phyloP scores from a whole-genome alignment of 169 alveolate species.

The Plasmodium malariae region DNA sequence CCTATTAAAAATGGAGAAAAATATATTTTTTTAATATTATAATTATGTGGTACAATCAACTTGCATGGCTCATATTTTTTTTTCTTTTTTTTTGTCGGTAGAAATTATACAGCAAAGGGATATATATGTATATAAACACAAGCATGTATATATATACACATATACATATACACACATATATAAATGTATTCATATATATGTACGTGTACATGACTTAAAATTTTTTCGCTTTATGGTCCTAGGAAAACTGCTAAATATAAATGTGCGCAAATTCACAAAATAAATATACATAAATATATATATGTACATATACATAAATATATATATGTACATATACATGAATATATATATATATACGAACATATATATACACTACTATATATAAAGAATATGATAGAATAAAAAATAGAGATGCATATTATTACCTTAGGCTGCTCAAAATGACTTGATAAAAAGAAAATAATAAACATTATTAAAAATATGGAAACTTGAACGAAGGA shows the following conservation, averaged over 20 bases:
- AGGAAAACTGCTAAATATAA: too few species aligned
- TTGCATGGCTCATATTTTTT: not conserved
- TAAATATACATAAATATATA: not conserved
- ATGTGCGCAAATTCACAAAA: too few species aligned
- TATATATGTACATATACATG: not conserved
- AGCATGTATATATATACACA: too few species aligned
- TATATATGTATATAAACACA: not conserved
- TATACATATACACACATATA: not conserved
- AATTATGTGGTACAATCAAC: not conserved
- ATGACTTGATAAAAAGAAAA: conserved; percentile 72
- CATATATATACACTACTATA: not conserved
- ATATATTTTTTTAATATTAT: too few species aligned
- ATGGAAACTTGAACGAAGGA: conserved; percentile 50
- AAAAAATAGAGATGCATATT: not conserved
- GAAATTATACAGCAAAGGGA: not conserved
- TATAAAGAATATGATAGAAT: not conserved
- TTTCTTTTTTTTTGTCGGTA: not conserved
- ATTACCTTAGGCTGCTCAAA: conserved; percentile 75
- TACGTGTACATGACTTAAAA: too few species aligned
- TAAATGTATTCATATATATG: not conserved
- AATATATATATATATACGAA: not conserved
- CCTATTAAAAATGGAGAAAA: conserved; percentile 19
- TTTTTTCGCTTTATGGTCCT: too few species aligned
- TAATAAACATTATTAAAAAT: conserved; percentile 67
- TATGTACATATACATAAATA: not conserved